Evolutionary conservation across 495 filamentous ascomycete genomes (phyloP).

Genomic region (Bacidia rubella): DNA sequence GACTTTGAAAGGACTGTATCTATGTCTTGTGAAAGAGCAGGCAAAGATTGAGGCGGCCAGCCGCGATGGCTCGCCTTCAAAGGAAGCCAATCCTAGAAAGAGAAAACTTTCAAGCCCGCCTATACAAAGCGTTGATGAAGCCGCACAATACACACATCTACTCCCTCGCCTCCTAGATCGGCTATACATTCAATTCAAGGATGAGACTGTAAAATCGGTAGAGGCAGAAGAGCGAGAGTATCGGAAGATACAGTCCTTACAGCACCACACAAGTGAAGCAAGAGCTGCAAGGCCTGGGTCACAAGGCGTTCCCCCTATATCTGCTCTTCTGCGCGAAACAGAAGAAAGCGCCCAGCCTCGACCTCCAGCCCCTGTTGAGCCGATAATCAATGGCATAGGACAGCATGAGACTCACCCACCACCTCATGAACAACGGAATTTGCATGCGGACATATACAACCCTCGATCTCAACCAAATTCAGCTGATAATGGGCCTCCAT

Average conservation of each 20-base stretch:
- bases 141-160: constrained; percentile 46
- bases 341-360: constrained; percentile 1
- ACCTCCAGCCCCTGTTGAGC: background rate
- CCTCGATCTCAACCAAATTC: constrained; percentile 4
- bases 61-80: constrained; percentile 21
- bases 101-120: constrained; percentile 57
- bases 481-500: constrained; percentile 12
- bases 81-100: constrained; percentile 45
- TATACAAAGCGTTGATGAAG: constrained; percentile 48
- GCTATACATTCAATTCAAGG: constrained; percentile 61
- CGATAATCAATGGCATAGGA: background rate
- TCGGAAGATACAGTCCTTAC: constrained; percentile 56
- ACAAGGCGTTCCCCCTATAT: constrained; percentile 5
- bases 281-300: constrained; percentile 5
- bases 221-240: constrained; percentile 59
- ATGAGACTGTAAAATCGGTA: constrained; percentile 53
- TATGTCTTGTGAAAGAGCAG: constrained; percentile 64
- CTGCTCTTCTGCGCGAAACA: constrained; percentile 2
- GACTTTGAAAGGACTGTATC: constrained; percentile 62
- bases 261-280: constrained; percentile 21
- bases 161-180: constrained; percentile 55
- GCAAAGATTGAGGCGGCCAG: constrained; percentile 24
- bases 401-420: background rate
- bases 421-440: background rate
- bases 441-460: constrained; percentile 4